These are phyloP conservation scores for Priceomyces medius DNA, from an alignment of 805 yeast genomes.

Conservation along the genomic window DNA sequence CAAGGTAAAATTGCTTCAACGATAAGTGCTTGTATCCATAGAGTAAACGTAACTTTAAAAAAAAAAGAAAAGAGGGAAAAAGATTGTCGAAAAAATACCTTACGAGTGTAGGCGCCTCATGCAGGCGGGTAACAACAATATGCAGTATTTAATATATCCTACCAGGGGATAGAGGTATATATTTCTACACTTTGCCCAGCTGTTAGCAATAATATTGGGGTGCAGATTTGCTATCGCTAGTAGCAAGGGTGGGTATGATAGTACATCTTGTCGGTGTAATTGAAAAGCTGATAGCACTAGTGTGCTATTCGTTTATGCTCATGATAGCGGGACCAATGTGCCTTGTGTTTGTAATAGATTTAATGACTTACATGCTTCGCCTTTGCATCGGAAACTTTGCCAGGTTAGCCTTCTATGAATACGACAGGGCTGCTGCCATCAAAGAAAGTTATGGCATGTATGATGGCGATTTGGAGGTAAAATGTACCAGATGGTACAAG, in stretches of 20 bases:
- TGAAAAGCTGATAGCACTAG: neutral
- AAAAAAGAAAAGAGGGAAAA: neutral
- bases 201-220: neutral
- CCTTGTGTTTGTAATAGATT: slow-evolving; percentile 2
- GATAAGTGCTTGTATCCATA: neutral
- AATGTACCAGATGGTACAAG: slow-evolving; percentile 1
- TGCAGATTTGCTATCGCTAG: no score
- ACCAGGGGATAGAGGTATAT: neutral
- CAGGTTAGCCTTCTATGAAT: neutral
- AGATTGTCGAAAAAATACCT: neutral
- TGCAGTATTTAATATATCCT: neutral
- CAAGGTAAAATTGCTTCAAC: neutral
- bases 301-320: slow-evolving; percentile 1
- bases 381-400: neutral
- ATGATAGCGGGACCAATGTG: slow-evolving; percentile 3
- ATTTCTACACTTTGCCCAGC: neutral
- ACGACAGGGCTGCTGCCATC: neutral
- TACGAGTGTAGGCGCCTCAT: neutral
- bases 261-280: neutral
- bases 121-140: slow-evolving; percentile 1
- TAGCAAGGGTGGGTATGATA: neutral
- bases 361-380: slow-evolving; percentile 1
- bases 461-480: slow-evolving; percentile 2
- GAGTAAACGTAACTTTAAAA: neutral
- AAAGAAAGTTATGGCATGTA: neutral